A percentile compares a stretch with the other conserved stretches of the same genome.
phyloP scores from a whole-genome alignment of 345 rosid species.

The Gossypium stocksii region DNA sequence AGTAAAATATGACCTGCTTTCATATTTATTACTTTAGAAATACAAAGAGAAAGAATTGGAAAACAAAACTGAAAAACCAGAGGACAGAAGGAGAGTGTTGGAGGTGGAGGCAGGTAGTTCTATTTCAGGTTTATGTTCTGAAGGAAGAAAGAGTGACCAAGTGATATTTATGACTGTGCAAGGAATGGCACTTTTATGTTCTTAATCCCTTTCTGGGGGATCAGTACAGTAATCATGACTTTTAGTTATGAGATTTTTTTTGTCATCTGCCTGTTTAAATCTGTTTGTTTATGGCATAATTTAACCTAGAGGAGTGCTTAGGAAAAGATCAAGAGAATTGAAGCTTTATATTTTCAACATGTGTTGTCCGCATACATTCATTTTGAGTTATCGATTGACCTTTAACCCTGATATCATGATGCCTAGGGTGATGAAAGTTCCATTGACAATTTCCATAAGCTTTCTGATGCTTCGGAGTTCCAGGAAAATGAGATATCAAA shows the following conservation, averaged over 20 bases:
- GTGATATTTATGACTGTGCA: background rate
- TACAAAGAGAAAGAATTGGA: background rate
- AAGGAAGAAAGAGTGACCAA: background rate
- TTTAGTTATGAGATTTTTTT: constrained; percentile 2
- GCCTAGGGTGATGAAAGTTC: constrained; percentile 35
- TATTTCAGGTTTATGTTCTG: background rate
- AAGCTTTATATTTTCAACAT: background rate
- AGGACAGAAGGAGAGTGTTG: background rate
- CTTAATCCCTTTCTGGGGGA: background rate
- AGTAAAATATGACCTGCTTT: background rate
- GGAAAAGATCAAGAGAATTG: background rate
- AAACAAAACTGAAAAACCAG: background rate
- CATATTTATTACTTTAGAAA: background rate
- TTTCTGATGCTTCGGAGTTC: constrained; percentile 82
- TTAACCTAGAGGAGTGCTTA: background rate
- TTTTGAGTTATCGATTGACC: constrained; percentile 20
- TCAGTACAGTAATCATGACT: background rate
- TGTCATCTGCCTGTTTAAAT: background rate
- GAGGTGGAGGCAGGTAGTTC: background rate
- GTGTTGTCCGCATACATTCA: background rate
- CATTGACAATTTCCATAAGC: constrained; percentile 39
- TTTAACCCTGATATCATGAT: constrained; percentile 16
- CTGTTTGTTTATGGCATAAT: background rate
- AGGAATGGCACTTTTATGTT: background rate
- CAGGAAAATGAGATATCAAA: constrained; percentile 70